Evolutionary conservation across 2,329 filamentous ascomycete species (phyloP).

Genomic region (Leptographium lundbergii): DNA sequence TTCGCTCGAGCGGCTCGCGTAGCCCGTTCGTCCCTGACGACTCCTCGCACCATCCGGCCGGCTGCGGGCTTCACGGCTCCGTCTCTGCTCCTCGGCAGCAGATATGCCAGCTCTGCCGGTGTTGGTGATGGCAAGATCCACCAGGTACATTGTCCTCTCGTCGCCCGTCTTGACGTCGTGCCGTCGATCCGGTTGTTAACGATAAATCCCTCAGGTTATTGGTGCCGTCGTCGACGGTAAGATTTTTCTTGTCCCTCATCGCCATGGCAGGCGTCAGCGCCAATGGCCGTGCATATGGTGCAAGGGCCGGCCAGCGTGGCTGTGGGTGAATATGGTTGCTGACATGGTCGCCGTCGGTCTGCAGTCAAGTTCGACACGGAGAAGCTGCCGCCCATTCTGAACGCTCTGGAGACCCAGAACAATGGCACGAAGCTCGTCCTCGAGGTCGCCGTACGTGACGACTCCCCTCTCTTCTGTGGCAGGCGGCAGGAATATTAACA

Average conservation of each 20-base stretch:
- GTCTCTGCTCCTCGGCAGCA: conserved; percentile 26
- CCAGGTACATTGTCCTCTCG: conserved; percentile 36
- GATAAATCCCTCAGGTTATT: conserved; percentile 60
- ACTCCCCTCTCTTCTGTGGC: neutral
- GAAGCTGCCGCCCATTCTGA: conserved; percentile 92
- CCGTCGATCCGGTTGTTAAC: conserved; percentile 1
- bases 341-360: conserved; percentile 11
- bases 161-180: neutral
- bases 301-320: neutral
- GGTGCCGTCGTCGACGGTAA: conserved; percentile 98
- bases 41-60: conserved; percentile 44
- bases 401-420: conserved; percentile 87
- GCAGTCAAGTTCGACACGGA: conserved; percentile 93
- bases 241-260: conserved; percentile 22
- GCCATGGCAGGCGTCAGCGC: neutral
- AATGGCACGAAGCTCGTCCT: conserved; percentile 88
- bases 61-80: conserved; percentile 28
- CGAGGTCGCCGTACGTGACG: conserved; percentile 73
- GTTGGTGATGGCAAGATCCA: conserved; percentile 55
- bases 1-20: conserved; percentile 44
- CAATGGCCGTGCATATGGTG: neutral
- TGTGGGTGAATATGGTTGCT: conserved; percentile 10
- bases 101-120: conserved; percentile 45
- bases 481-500: conserved; percentile 19
- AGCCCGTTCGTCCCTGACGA: conserved; percentile 44